Base-by-base conservation (phyloP, 2,329 filamentous ascomycete genomes). In the Neofusicoccum kwambonambiense region DNA sequence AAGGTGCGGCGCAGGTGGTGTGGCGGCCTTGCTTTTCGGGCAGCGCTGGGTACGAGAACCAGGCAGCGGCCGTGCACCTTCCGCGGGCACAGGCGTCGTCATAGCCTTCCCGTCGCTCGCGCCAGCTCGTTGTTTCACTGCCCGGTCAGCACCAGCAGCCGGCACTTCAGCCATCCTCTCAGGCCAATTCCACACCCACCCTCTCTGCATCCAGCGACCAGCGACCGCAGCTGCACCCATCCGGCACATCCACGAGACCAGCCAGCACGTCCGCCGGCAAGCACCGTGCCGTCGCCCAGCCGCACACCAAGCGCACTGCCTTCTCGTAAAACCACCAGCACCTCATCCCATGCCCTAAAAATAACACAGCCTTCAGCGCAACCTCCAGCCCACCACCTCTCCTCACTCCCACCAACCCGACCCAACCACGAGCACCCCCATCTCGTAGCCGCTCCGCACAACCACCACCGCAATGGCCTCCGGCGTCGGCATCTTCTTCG, bases 401-500 rank as follows among this genome's bases (percentile, higher is more conserved):
- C 11, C 37, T 12, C 34, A 15, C 22, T 19, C 17, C n/a, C 27
- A 19, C 35, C 57, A 13, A 44, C 17, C 27, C 49, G 31, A 6
- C 15, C 42, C 41, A 9, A 44, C 31, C 31, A 56, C 31, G 27
- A 44, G 17, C 37, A 51, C 41, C 34, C 51, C 49, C 31, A 45
- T 17, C 50, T 17, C 51, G 39, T 15, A 19, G 41, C 44, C 22
- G 8, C 63, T 17, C 15, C 15, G 3, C 6, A 34, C 17, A 6
- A 17, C 45, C 27, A 34, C 42, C 62, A 22, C 22, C 22, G 19
- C 64, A 22, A 62, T 63, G 45, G 47, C 58, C 34, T 66, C 63
- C 19, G 62, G 51, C 61, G 49, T 66, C 51, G 52, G 51, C 61
- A 50, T 66, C 62, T 44, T 68, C 70, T 73, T 84, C 69, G 88